Base-by-base conservation (phyloP, 1,284 basidiomycete genomes). In the Dichomitus squalens region DNA sequence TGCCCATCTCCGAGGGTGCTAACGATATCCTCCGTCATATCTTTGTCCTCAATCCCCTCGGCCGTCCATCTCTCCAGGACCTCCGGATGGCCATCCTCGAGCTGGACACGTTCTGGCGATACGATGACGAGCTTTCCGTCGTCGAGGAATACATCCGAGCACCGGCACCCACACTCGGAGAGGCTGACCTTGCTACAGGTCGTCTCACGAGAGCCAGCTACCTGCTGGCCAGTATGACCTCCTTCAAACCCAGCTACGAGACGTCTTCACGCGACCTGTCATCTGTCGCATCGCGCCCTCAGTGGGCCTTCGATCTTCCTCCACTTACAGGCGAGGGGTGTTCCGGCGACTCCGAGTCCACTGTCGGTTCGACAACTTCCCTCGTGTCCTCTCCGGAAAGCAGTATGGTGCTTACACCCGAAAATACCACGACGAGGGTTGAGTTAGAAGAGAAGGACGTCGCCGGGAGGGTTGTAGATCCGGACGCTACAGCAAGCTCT, bases 1-100 rank as follows among this genome's bases (percentile, higher is more conserved):
- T 95, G 6, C 91, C 92, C 12, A 89, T 96, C 64, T 91, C 90
- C 7, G 54, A 55, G 41, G 54, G 54, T n/a, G 54, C 47, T n/a
- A 55, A 55, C 54, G 54, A 55, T 23, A 55, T 55, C 34, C 33
- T 55, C 40, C 54, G 54, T 5, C 54, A 33, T 9, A 43, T 49
- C 14, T 55, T 55, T 34, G 38, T 55, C 7, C 48, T 55, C 23
- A 78, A 84, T 61, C 79, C 86, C 48, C 57, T 78, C 35, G 67
- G 70, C 7, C 80, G 85, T 9, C 80, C 84, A 48, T 77, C 82
- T 8, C 76, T 96, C 44, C 70, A 75, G 3, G 79, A 88, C 14
- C 78, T 96, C 4, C 81, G 88, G 41, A 41, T 62, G 20, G 56
- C 63, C 16, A 51, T 72, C 20, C 52, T 58, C 38, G 59, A 61